phyloP scores from a whole-genome alignment of 768 basidiomycete species.

The Asterophora lycoperdoides region DNA sequence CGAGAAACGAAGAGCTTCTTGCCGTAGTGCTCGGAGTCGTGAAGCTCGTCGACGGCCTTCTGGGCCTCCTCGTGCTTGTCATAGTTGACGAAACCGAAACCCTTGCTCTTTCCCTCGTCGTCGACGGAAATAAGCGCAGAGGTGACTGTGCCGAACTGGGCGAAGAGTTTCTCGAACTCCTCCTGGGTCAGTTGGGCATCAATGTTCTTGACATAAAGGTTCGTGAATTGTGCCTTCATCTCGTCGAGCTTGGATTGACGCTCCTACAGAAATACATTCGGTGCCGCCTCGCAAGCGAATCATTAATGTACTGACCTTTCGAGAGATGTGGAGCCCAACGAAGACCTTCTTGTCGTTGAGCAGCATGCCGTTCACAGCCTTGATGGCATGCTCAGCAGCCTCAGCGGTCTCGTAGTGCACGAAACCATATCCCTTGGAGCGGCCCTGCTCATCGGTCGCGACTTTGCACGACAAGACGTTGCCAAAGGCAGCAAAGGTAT shows the following conservation, averaged over 20 bases:
- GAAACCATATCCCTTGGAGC: slow-evolving; percentile 96
- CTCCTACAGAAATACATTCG: slow-evolving; percentile 48
- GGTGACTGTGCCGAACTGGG: slow-evolving; percentile 73
- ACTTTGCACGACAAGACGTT: slow-evolving; percentile 99
- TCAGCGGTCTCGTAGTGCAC: slow-evolving; percentile 99
- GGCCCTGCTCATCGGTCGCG: slow-evolving; percentile 91
- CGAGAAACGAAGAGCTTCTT: slow-evolving; percentile 92
- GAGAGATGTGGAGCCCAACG: slow-evolving; percentile 94
- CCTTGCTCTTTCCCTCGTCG: slow-evolving; percentile 89
- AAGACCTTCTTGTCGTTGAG: slow-evolving; percentile 99
- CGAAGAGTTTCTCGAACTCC: slow-evolving; percentile 82
- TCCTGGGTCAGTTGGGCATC: slow-evolving; percentile 78
- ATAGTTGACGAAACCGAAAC: slow-evolving; percentile 98
- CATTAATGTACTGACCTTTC: slow-evolving; percentile 58
- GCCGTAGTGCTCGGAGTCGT: slow-evolving; percentile 81
- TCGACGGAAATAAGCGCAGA: slow-evolving; percentile 84
- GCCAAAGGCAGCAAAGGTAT: slow-evolving; percentile 98
- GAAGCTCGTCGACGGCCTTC: slow-evolving; percentile 81
- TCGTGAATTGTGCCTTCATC: slow-evolving; percentile 96
- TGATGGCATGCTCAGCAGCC: slow-evolving; percentile 93
- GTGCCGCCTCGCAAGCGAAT: neutral
- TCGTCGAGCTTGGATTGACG: slow-evolving; percentile 98
- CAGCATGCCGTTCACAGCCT: slow-evolving; percentile 98
- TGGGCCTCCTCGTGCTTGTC: slow-evolving; percentile 90
- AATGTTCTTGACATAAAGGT: slow-evolving; percentile 97